Base-by-base conservation (phyloP, 2,329 filamentous ascomycete genomes). In the Exophiala phaeomuriformis region DNA sequence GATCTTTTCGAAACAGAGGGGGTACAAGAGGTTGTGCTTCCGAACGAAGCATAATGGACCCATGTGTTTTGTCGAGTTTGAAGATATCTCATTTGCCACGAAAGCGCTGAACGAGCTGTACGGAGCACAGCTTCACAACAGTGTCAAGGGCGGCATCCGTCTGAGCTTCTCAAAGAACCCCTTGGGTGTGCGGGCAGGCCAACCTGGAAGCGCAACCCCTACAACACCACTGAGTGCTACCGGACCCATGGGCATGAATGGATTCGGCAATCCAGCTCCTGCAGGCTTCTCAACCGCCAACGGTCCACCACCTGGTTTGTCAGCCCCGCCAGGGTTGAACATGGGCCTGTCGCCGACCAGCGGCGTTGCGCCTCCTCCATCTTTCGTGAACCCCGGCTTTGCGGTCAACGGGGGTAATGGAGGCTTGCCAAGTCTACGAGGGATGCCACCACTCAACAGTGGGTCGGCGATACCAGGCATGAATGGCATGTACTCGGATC, bases 41-140 rank as follows among this genome's bases (percentile, higher is more conserved):
- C 82, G 91, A 33, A 94, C 90, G 50, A 97, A 97, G 74, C 82
- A 88, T 61, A 95, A 96, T 63, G 91, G 91, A 0, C 91, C 91
- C 1, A 97, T 97, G 90, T 97, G 93, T 68, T 97, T 97, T 69
- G 93, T 98, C 36, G 93, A 98, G 69, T 98, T 97, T 63, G 91
- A 97, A 65, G 90, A 96, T 64, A 79, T 95, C 7, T 86, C 88
- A 1, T 91, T 89, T 65, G 91, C 93, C 0, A 96, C 91, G 40
- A 95, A 93, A 70, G 86, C 90, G 1, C 77, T 97, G 2, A 83
- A 90, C 60, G 89, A 96, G 52, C 77, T 97, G 1, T 96, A 97
- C 65, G 93, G 93, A 0, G 82, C 86, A 47, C 83, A 81, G 46
- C 78, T 97, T 32, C 89, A 90, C 67, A 96, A 95, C 71, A 95